Conservation (phyloP, 257 asterid species). For the Nicotiana sylvestris region DNA sequence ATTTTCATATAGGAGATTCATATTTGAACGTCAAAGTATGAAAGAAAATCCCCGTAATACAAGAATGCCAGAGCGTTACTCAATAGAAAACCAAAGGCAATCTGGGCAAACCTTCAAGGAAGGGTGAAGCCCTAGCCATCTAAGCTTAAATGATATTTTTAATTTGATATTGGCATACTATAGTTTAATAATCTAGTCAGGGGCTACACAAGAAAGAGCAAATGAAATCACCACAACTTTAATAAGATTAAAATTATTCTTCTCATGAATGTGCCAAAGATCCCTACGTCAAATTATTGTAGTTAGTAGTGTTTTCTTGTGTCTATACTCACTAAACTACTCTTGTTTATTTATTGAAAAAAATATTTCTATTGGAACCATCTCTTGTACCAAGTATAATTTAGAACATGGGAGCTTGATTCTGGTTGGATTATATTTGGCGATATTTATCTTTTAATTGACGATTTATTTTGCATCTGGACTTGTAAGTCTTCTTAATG, state of each 20-base stretch:
- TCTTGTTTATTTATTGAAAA: not conserved
- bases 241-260: not conserved
- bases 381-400: too few relatives aligned
- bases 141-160: not conserved
- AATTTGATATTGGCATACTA: not conserved
- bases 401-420: too few relatives aligned
- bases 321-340: not conserved
- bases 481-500: too few relatives aligned
- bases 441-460: too few relatives aligned
- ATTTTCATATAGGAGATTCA: too few relatives aligned
- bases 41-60: too few relatives aligned
- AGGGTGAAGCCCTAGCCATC: not conserved
- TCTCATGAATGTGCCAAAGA: not conserved
- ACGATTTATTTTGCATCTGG: too few relatives aligned
- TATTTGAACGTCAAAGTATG: too few relatives aligned
- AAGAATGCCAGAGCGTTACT: too few relatives aligned
- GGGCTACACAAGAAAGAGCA: not conserved
- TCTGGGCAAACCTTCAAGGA: not conserved
- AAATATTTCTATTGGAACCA: not conserved
- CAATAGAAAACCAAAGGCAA: not conserved
- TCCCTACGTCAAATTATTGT: slow-evolving; percentile 10
- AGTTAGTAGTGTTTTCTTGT: not conserved
- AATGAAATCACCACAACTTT: not conserved
- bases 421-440: too few relatives aligned
- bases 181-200: not conserved